A percentile compares a stretch with the other conserved stretches of the same genome.
Evolutionary conservation across 495 filamentous ascomycete genomes (phyloP).

Genomic region (Penicillium bialowiezense): DNA sequence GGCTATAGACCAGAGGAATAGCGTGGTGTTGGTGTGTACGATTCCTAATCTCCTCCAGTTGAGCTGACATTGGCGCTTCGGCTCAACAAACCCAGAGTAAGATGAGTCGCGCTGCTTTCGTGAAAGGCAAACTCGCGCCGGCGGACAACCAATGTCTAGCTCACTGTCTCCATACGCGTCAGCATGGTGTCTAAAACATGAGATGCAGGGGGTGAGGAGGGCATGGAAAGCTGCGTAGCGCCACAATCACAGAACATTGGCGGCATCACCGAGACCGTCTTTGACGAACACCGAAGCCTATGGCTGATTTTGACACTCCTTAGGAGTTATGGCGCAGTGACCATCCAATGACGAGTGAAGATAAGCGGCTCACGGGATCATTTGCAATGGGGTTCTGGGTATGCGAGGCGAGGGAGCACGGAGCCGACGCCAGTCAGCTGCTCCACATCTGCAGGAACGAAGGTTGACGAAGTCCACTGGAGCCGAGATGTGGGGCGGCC

Average conservation of each 20-base stretch:
- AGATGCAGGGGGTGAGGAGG: too few relatives aligned
- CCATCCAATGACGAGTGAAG: background rate
- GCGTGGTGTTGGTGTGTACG: background rate
- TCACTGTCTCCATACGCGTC: too few relatives aligned
- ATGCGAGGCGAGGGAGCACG: background rate
- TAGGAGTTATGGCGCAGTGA: background rate
- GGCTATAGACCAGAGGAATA: background rate
- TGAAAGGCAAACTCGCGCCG: too few relatives aligned
- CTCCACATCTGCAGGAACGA: background rate
- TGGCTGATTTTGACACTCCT: too few relatives aligned
- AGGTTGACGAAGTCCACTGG: background rate
- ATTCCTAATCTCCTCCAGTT: too few relatives aligned
- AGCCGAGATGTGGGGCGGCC: slow-evolving; percentile 7
- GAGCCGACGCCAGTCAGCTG: background rate
- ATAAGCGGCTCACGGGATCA: background rate
- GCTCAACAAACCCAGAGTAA: background rate
- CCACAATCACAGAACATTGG: background rate
- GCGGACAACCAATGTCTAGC: too few relatives aligned
- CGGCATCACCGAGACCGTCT: background rate
- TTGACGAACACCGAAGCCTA: background rate
- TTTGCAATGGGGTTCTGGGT: background rate
- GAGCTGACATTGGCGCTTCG: too few relatives aligned
- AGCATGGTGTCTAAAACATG: too few relatives aligned
- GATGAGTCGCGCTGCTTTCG: too few relatives aligned
- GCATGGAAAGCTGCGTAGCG: background rate